phyloP scores from a whole-genome alignment of 129 eudicot species.

The Lactuca sativa region DNA sequence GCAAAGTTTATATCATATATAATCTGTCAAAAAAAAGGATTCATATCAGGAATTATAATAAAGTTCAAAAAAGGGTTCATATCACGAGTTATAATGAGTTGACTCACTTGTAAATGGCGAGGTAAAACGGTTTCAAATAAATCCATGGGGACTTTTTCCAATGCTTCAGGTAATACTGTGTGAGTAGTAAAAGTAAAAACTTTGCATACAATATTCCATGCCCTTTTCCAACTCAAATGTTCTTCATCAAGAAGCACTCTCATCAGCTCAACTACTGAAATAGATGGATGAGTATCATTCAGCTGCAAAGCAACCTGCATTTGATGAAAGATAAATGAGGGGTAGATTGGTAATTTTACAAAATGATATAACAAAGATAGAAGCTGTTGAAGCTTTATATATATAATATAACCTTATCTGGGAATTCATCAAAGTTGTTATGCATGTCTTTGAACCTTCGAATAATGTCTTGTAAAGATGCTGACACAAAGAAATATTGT shows the following conservation, averaged over 20 bases:
- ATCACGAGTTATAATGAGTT: background rate
- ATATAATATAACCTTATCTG: constrained; percentile 39
- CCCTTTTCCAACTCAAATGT: constrained; percentile 48
- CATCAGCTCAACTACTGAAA: constrained; percentile 56
- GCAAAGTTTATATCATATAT: constrained; percentile 52
- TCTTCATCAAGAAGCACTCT: constrained; percentile 61
- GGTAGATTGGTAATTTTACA: background rate
- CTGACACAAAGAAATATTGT: constrained; percentile 63
- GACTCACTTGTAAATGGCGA: constrained; percentile 52
- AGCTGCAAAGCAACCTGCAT: constrained; percentile 58
- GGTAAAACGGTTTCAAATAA: constrained; percentile 52
- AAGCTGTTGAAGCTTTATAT: background rate
- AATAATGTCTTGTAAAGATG: constrained; percentile 57
- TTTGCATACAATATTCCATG: constrained; percentile 43
- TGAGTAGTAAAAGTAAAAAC: constrained; percentile 55
- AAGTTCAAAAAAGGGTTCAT: background rate
- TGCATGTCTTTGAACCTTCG: constrained; percentile 59
- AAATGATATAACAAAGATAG: background rate
- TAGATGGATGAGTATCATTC: constrained; percentile 61
- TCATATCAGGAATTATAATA: constrained; percentile 7
- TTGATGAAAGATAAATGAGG: background rate
- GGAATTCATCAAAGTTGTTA: constrained; percentile 47
- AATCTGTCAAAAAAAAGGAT: constrained; percentile 31
- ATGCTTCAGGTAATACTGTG: constrained; percentile 43
- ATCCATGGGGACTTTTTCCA: constrained; percentile 59